Conservation (phyloP, 345 rosid species). For the rapeseed (Brassica napus) region Da-Ae NC_063443.1:16835501-16836000, state of each 20-base stretch:
- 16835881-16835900: not conserved
- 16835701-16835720: not conserved
- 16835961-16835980: not conserved
- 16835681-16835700: not conserved
- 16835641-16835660: not conserved
- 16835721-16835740: no score
- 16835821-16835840: not conserved
- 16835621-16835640: not conserved
- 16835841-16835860: not conserved
- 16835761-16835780: not conserved
- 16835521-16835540: not conserved
- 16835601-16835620: not conserved
- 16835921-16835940: not conserved
- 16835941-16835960: not conserved
- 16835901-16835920: not conserved
- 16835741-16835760: not conserved
- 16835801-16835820: not conserved
- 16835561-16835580: not conserved
- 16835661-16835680: not conserved
- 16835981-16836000: not conserved
- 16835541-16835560: not conserved
- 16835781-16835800: not conserved
- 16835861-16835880: not conserved
- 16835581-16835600: not conserved
- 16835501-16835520: not conserved